These are phyloP conservation scores for Apium graveolens DNA, from an alignment of 129 eudicot species.

Conservation along the genomic window DNA sequence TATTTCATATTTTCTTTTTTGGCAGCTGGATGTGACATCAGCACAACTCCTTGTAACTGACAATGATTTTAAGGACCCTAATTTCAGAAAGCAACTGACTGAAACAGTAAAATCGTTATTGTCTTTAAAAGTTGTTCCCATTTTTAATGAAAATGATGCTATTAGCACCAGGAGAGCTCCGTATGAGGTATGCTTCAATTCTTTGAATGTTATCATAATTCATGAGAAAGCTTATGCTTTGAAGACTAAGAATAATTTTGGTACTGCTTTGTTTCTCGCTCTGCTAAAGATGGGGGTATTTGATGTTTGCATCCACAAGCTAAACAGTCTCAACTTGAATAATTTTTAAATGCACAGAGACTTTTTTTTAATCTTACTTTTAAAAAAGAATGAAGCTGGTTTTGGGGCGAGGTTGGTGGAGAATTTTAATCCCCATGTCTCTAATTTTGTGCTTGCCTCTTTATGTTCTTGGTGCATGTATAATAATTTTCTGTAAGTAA, in stretches of 20 bases:
- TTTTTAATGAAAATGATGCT: slow-evolving; percentile 93
- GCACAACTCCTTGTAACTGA: slow-evolving; percentile 96
- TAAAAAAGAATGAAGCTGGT: too few relatives aligned
- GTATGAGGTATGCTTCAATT: slow-evolving; percentile 55
- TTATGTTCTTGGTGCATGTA: not conserved
- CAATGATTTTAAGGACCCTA: slow-evolving; percentile 78
- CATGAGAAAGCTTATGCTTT: not conserved
- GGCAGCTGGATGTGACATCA: slow-evolving; percentile 77
- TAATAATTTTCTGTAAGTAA: not conserved
- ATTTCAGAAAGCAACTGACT: slow-evolving; percentile 64
- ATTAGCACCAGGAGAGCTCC: slow-evolving; percentile 93
- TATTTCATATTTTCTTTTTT: not conserved
- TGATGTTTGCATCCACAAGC: not conserved
- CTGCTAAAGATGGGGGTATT: not conserved
- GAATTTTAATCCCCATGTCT: not conserved
- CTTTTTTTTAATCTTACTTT: not conserved
- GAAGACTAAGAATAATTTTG: not conserved
- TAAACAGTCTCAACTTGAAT: not conserved
- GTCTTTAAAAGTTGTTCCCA: slow-evolving; percentile 61
- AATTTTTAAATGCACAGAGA: not conserved
- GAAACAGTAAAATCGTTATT: slow-evolving; percentile 71
- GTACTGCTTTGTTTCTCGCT: not conserved
- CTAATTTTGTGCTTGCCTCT: not conserved
- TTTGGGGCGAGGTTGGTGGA: not conserved
- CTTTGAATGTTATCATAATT: not conserved